Conservation (phyloP, 1,139 yeast species). For the Yamadazyma spencermartinsiae region DNA sequence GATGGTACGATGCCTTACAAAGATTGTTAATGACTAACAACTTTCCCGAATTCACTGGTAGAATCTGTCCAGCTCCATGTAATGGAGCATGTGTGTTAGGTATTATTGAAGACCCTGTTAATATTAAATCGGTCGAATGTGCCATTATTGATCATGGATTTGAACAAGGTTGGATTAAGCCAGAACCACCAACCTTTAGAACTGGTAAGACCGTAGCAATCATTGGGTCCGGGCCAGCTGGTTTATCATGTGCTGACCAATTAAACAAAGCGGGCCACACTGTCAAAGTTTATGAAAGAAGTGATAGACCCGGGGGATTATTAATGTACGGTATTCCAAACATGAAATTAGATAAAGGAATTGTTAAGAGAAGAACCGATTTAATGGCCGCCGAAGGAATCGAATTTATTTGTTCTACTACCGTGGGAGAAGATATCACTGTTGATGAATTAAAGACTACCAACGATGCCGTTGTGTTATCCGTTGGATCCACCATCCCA, state of each 20-base stretch:
- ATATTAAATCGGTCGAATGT: slow-evolving; percentile 93
- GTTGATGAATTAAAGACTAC: slow-evolving; percentile 64
- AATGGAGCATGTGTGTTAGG: slow-evolving; percentile 98
- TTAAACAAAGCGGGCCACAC: slow-evolving; percentile 92
- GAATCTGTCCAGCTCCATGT: slow-evolving; percentile 99
- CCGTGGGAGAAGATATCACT: slow-evolving; percentile 80
- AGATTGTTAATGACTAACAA: slow-evolving; percentile 93
- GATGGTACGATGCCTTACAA: slow-evolving; percentile 94
- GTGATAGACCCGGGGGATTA: slow-evolving; percentile 95
- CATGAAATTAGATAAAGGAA: slow-evolving; percentile 93
- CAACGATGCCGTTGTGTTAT: slow-evolving; percentile 83
- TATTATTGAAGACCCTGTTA: slow-evolving; percentile 92
- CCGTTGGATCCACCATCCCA: slow-evolving; percentile 97
- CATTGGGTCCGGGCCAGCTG: slow-evolving; percentile 97
- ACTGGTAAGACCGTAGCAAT: slow-evolving; percentile 86
- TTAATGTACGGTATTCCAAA: slow-evolving; percentile 99
- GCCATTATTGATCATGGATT: slow-evolving; percentile 96
- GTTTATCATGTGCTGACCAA: slow-evolving; percentile 95
- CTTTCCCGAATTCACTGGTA: slow-evolving; percentile 97
- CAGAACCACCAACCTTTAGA: slow-evolving; percentile 73
- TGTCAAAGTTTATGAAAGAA: slow-evolving; percentile 89
- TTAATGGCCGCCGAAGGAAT: slow-evolving; percentile 90
- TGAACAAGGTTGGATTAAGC: slow-evolving; percentile 95
- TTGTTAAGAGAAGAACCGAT: slow-evolving; percentile 92
- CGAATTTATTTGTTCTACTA: slow-evolving; percentile 70